Evolutionary conservation across 345 rosid species (phyloP), one percentile per base, ranked within the genome.

Genomic region (Salix dunnii): DNA sequence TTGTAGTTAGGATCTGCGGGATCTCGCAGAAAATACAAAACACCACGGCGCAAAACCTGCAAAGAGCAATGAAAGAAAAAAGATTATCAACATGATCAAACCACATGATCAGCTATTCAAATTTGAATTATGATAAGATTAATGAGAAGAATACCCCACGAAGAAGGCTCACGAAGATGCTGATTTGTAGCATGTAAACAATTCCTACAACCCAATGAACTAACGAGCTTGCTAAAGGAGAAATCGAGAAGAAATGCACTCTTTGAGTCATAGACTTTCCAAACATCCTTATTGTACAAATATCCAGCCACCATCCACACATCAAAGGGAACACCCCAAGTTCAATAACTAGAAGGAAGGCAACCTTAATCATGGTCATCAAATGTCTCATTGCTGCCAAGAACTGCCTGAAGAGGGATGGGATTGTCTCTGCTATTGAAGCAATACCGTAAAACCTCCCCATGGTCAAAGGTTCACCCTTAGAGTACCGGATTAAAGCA

Each of bases 251-350:
- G 85, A 90, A 96, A 46, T 89, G 95, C 72, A 89, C 89, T 70
- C 99, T 89, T 70, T 93, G 89, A 76, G 95, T 83, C 98, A 96
- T 92, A 16, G 98, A 86, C 85, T 90, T 94, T 79, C 98, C 97
- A 85, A 96, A 96, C 97, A 96, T 92, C 88, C 92, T 86, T 77
- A 92, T 85, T 2, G 99, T 96, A 78, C 97, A 96, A 51, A 93
- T 89, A 90, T 96, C 99, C 63, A 96, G 85, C 98, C 98, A 94
- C 99, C 99, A 96, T 51, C 99, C 99, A 83, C 99, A 96, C 98
- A 96, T 94, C 86, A 94, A 85, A 27, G 99, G 99, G 71, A 96
- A 96, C 73, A 94, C 99, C 83, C 98, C 98, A 75, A 96, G 98
- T 84, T 94, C 99, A 78, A 96, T 94, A 76, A 94, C 99, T 70